Conservation (phyloP, 768 basidiomycete genomes). For the Polyporus arcularius region DNA sequence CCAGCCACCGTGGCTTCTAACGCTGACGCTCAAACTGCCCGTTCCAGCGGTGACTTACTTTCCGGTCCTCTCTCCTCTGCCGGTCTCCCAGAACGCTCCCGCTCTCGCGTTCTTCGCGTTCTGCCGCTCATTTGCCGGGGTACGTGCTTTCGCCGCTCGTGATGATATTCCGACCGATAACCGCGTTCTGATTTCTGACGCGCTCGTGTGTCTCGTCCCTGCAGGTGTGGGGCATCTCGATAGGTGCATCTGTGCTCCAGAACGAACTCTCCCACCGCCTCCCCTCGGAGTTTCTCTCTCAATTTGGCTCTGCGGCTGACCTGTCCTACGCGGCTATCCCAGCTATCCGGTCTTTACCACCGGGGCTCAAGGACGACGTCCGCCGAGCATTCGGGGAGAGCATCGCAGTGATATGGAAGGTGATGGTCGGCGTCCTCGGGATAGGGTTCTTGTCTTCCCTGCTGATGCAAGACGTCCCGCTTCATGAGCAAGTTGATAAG, state of each 20-base stretch:
- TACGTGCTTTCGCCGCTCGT: background rate
- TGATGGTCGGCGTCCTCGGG: constrained; percentile 31
- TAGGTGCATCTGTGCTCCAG: constrained; percentile 39
- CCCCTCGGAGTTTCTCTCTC: constrained; percentile 29
- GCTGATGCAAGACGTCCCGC: constrained; percentile 29
- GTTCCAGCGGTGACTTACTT: constrained; percentile 20
- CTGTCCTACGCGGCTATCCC: constrained; percentile 39
- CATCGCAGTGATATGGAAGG: constrained; percentile 34
- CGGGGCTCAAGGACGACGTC: constrained; percentile 29
- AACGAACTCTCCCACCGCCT: constrained; percentile 37
- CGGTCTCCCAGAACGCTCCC: constrained; percentile 32
- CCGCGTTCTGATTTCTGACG: background rate
- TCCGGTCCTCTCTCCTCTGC: constrained; percentile 22
- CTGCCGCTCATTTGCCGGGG: constrained; percentile 26
- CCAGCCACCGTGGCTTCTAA: too few relatives aligned
- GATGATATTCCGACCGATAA: background rate
- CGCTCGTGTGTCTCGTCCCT: background rate
- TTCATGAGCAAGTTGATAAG: constrained; percentile 19
- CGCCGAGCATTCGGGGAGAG: constrained; percentile 35
- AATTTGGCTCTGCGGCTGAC: constrained; percentile 32
- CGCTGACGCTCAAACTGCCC: background rate
- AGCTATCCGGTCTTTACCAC: constrained; percentile 23
- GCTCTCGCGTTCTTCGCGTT: constrained; percentile 36
- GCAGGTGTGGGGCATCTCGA: constrained; percentile 39
- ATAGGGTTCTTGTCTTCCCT: constrained; percentile 30